A percentile compares a stretch with the other conserved stretches of the same genome.
phyloP scores from a whole-genome alignment of 192 early-diverging fungal genomes.

The Backusella macrospora region DNA sequence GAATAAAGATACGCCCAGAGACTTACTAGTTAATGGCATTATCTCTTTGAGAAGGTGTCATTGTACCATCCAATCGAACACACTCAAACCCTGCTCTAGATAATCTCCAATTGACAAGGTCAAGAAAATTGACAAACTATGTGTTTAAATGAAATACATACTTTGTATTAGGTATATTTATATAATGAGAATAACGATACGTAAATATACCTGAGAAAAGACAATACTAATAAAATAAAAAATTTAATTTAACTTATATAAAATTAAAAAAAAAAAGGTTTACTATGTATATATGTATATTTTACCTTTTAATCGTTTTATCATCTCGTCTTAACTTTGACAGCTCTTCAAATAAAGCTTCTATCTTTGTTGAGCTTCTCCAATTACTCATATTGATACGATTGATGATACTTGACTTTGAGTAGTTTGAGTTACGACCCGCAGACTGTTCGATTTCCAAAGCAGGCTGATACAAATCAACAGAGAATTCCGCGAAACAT shows the following conservation, averaged over 20 bases:
- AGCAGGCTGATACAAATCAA: slow-evolving; percentile 71
- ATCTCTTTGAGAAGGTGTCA: slow-evolving; percentile 79
- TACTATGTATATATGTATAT: background rate
- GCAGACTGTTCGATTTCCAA: slow-evolving; percentile 43
- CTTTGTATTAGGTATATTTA: background rate
- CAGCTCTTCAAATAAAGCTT: slow-evolving; percentile 90
- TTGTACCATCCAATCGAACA: slow-evolving; percentile 86
- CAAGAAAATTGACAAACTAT: slow-evolving; percentile 87
- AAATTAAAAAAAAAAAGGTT: background rate
- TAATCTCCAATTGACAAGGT: slow-evolving; percentile 90
- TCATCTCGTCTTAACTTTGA: slow-evolving; percentile 69
- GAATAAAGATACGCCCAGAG: background rate
- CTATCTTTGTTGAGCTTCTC: slow-evolving; percentile 93
- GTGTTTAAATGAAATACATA: background rate
- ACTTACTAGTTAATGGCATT: slow-evolving; percentile 61
- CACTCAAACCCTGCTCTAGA: slow-evolving; percentile 84
- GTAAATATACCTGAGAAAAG: slow-evolving; percentile 38
- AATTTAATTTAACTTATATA: background rate
- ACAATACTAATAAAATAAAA: slow-evolving; percentile 33
- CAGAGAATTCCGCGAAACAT: slow-evolving; percentile 74
- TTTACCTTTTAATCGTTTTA: slow-evolving; percentile 71
- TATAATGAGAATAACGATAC: no score
- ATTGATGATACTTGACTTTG: slow-evolving; percentile 83
- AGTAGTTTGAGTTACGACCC: slow-evolving; percentile 42
- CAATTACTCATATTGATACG: slow-evolving; percentile 87